These are phyloP conservation scores for Yamagishiella unicocca DNA, from an alignment of 139 green algal genomes.

Conservation along the genomic window DNA sequence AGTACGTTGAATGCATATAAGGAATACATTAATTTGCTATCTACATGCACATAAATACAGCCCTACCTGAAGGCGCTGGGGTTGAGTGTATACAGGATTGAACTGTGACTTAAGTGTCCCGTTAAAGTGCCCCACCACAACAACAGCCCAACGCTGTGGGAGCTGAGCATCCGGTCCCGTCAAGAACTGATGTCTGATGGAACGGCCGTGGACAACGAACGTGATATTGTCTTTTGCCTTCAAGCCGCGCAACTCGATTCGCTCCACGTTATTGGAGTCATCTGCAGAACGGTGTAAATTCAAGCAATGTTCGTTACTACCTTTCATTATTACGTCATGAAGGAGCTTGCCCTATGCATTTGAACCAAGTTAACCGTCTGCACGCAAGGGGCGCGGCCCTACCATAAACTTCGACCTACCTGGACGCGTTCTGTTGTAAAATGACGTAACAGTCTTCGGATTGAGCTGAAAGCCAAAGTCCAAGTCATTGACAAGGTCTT, in stretches of 20 bases:
- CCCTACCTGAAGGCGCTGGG: too few relatives aligned
- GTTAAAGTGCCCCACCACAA: neutral
- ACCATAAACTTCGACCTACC: too few relatives aligned
- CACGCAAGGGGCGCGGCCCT: too few relatives aligned
- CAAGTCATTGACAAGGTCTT: slow-evolving; percentile 1
- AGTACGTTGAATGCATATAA: too few relatives aligned
- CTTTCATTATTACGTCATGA: too few relatives aligned
- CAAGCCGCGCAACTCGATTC: neutral
- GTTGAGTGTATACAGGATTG: neutral
- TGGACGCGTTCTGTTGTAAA: neutral
- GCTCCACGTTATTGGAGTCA: slow-evolving; percentile 10
- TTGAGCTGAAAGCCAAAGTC: slow-evolving; percentile 7
- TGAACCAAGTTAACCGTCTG: too few relatives aligned
- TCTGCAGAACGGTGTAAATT: too few relatives aligned
- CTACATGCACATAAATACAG: too few relatives aligned
- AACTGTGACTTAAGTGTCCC: neutral
- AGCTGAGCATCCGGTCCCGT: neutral
- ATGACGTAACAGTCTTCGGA: neutral
- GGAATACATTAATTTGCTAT: too few relatives aligned
- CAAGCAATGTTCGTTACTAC: too few relatives aligned
- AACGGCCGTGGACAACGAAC: neutral
- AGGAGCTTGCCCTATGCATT: too few relatives aligned
- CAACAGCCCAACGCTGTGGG: slow-evolving; percentile 2
- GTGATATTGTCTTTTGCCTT: neutral
- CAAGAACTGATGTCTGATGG: neutral